Evolutionary conservation across 2,329 filamentous ascomycete genomes (phyloP).

Genomic region (Pyrenochaeta sp.): DNA sequence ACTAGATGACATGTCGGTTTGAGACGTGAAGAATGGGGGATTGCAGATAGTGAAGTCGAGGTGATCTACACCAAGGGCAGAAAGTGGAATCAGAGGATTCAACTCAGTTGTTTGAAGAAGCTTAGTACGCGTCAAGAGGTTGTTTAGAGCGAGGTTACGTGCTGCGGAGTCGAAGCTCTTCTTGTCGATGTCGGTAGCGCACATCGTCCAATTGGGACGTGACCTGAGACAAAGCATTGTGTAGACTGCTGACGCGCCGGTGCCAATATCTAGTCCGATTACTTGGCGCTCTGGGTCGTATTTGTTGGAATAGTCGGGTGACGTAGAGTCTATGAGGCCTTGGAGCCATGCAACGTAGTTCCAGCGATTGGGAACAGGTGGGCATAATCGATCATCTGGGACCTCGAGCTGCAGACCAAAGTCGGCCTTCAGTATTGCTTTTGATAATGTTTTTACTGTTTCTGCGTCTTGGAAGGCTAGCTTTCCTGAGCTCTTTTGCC

Average conservation of each 20-base stretch:
- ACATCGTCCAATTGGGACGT: conserved; percentile 69
- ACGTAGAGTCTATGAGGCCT: conserved; percentile 76
- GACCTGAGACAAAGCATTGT: conserved; percentile 79
- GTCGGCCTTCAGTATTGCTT: conserved; percentile 76
- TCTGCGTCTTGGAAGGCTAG: conserved; percentile 83
- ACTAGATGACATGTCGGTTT: conserved; percentile 71
- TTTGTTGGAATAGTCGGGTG: conserved; percentile 55
- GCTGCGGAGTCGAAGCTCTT: conserved; percentile 72
- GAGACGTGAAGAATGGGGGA: conserved; percentile 89
- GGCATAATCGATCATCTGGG: conserved; percentile 82
- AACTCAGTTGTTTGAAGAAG: conserved; percentile 64
- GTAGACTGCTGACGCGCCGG: conserved; percentile 91
- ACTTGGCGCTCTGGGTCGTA: conserved; percentile 63
- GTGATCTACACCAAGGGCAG: conserved; percentile 59
- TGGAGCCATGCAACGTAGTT: conserved; percentile 94
- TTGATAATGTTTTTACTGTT: conserved; percentile 79
- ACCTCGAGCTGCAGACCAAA: conserved; percentile 77
- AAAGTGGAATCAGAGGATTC: conserved; percentile 70
- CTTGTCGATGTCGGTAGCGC: conserved; percentile 74
- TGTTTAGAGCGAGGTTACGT: conserved; percentile 73
- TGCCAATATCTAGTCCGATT: conserved; percentile 83
- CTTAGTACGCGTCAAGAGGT: conserved; percentile 69
- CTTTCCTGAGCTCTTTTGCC: conserved; percentile 58
- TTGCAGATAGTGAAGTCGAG: conserved; percentile 93
- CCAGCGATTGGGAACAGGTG: conserved; percentile 76